Conservation (phyloP, 495 filamentous ascomycete species). For the Rostrohypoxylon terebratum region DNA sequence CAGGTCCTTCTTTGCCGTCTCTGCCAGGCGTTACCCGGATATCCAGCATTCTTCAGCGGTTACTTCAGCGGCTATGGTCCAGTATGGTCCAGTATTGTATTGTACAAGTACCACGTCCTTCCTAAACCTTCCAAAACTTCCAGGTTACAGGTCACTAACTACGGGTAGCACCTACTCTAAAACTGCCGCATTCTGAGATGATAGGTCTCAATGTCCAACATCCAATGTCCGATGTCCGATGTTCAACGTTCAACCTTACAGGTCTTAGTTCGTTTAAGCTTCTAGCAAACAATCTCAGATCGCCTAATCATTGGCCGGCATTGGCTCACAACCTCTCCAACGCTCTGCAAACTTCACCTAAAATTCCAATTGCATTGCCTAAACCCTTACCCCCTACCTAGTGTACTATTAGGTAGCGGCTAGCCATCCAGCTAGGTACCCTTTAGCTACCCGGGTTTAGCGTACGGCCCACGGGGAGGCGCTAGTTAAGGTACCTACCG, state of each 20-base stretch:
- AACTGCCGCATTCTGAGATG: background rate
- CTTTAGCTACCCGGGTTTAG: background rate
- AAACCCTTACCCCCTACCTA: too few species aligned
- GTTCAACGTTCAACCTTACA: background rate
- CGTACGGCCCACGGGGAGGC: background rate
- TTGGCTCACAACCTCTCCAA: background rate
- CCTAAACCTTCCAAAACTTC: background rate
- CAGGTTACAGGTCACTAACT: background rate
- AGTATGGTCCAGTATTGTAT: too few species aligned
- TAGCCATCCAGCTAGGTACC: background rate
- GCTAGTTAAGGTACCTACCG: background rate
- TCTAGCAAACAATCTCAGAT: slow-evolving; percentile 1
- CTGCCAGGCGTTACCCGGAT: background rate
- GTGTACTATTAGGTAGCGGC: too few species aligned
- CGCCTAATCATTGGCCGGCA: background rate
- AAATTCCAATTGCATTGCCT: background rate
- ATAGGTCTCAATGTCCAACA: background rate
- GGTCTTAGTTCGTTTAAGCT: slow-evolving; percentile 8
- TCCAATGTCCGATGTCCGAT: too few species aligned
- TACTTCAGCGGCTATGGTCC: background rate
- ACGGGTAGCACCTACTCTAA: background rate
- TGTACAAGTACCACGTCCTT: background rate
- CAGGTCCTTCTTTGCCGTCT: background rate
- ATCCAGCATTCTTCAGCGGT: background rate
- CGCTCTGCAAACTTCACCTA: background rate